Base-by-base conservation (phyloP, 2,329 filamentous ascomycete species). In the Paecilomyces variotii region DNA sequence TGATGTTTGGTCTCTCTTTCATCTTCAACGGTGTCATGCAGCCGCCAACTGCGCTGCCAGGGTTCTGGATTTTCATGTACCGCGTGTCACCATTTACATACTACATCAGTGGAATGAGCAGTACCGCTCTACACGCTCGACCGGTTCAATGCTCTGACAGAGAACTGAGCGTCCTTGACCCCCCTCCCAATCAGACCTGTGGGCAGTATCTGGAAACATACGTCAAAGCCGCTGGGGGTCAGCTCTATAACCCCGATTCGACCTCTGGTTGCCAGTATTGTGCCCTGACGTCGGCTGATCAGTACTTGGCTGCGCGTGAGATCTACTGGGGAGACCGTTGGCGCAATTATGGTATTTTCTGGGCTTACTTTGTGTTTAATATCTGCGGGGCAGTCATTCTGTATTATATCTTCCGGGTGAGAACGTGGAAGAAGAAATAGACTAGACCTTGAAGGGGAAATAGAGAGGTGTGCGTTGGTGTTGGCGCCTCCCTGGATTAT, bases 51-150 rank as follows among this genome's bases (percentile, higher is more conserved):
- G 78, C 79, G 0, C 78, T 91, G 0, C 87, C 88, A 0, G 80
- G 83, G 0, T 91, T 91, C 76, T 91, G 88, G 88, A 84, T 84
- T 61, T 90, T 89, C 75, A 90, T 90, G 87, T 88, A 90, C 71
- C 80, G 84, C 28, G 78, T 85, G 9, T 85, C 81, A 0, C 86
- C 86, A 0, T 86, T 89, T 62, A 88, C 85, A 0, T 90, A 89
- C 56, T 75, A 79, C 10, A 75, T 79, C 3, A 73, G 74, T 19
- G 68, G 74, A 2, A 70, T 80, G 12, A 60, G 74, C 9, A 69
- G 72, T 0, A 72, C 69, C 0, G 74, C 74, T 1, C 53, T 76
- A 1, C 60, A 69, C 0, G 67, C 67, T 1, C 64, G 68, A 2
- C 57, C 61, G 0, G 70, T 74, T 9, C 24, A 65, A 11, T 76